Evolutionary conservation across 225 moss, liverwort and hornwort species (phyloP), one percentile per base, ranked within the genome.

Genomic region (Bryoerythrophyllum caledonicum): DNA sequence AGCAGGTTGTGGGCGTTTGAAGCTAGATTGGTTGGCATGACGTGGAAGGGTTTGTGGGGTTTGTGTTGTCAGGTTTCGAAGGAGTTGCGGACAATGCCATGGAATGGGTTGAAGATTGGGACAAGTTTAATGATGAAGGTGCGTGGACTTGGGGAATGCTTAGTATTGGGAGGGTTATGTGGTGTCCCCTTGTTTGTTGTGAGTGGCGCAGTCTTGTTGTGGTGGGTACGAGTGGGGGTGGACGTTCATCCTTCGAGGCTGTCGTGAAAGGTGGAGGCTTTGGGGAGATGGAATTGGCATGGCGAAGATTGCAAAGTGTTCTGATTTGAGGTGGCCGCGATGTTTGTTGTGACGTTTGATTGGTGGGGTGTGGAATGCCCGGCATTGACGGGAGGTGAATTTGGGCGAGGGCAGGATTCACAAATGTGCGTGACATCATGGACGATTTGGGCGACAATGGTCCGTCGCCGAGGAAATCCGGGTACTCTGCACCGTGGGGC

Each of bases 71-170:
- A 96, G 96, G 93, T 72, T 94, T 94, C 76, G 93, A 95, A 83
- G 89, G 93, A 13, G 84, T 99, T 82, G 88, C 93, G 69, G 89
- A 99, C 80, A 88, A 85, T 71, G 93, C 99, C 62, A 86, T 85
- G 75, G 91, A 92, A 57, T 99, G 99, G 99, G 95, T 95, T 70
- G 99, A 99, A 74, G 95, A 99, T 71, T 99, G 99, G 99, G 93
- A 95, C 70, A 95, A 90, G 74, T 99, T 99, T 62, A 83, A 90
- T 11, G 99, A 99, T 61, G 91, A 95, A 90, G 99, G 99, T 95
- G 53, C 58, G 79, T 76, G 71, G 32, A 20, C 10, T 38, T 48
- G 70, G 60, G 46, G 57, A n/a, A n/a, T n/a, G 34, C 15, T 44
- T 44, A 1, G 4, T 19, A 3, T 32, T 60, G 26, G 38, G 30